Evolutionary conservation across 345 rosid species (phyloP).

Genomic region (Eutrema heterophyllum): DNA sequence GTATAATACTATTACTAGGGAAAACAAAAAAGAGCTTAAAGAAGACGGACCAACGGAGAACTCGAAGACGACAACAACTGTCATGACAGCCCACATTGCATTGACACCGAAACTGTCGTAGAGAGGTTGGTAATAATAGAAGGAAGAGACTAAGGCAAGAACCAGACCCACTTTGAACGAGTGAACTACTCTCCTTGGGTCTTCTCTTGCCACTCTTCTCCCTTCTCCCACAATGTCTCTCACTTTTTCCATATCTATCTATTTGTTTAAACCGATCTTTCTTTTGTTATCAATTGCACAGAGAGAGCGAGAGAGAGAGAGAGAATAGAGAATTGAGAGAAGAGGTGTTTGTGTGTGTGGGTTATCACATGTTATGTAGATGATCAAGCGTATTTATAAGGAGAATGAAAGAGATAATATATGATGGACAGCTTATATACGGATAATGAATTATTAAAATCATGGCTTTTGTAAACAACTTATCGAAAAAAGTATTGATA

Average conservation of each 20-base stretch:
- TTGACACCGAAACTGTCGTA: slow-evolving; percentile 58
- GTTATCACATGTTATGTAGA: slow-evolving; percentile 15
- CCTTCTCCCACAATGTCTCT: slow-evolving; percentile 12
- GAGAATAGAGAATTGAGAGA: background rate
- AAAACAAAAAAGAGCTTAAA: background rate
- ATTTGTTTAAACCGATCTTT: background rate
- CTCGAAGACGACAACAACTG: slow-evolving; percentile 79
- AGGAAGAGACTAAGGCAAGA: slow-evolving; percentile 52
- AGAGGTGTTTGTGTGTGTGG: background rate
- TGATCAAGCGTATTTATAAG: slow-evolving; percentile 23
- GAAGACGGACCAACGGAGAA: slow-evolving; percentile 63
- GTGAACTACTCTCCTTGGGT: slow-evolving; percentile 63
- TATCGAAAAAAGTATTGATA: background rate
- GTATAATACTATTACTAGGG: background rate
- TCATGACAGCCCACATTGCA: slow-evolving; percentile 85
- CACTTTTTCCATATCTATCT: slow-evolving; percentile 24
- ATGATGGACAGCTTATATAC: background rate
- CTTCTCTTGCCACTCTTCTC: slow-evolving; percentile 53
- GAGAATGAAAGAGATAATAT: background rate
- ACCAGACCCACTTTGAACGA: slow-evolving; percentile 70
- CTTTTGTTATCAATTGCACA: background rate
- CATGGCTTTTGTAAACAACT: slow-evolving; percentile 1
- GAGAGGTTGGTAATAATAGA: slow-evolving; percentile 58
- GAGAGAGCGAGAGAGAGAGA: background rate
- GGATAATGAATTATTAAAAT: slow-evolving; percentile 7